Evolutionary conservation across 1,139 yeast species (phyloP), one percentile per base, ranked within the genome.

Genomic region (Zygoascus sp.): DNA sequence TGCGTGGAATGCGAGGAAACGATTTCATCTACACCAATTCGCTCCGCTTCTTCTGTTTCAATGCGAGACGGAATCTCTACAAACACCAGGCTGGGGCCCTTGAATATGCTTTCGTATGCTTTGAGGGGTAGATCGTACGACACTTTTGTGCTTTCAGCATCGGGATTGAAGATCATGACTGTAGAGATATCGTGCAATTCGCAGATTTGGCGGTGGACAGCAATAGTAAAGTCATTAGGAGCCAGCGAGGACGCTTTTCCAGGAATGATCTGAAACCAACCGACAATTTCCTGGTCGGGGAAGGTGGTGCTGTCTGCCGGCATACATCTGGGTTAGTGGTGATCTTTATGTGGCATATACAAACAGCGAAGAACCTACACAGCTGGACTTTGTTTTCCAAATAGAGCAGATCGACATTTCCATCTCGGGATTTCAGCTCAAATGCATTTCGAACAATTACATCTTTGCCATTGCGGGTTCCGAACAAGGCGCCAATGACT

Each of bases 401-500:
- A 37, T 54, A 53, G 10, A 49, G 56, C 40, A 55, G 53, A 48
- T 63, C 63, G 10, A 62, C 50, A 17, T 28, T 25, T 10, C 53
- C 54, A 11, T 49, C 51, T 3, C 43, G 47, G 8, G 47, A 32
- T 39, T 51, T 52, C 46, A 65, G 48, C 46, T 66, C 70, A 46
- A 60, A 64, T 10, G 68, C 62, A 36, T 63, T 61, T 52, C 60
- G 63, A 9, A 64, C 58, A 4, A 59, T 52, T 10, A 63, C 53
- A 15, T 59, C 61, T 22, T 58, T 58, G 21, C 58, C 64, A 1
- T 52, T 55, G 28, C 63, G 54, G 8, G 54, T 53, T 9, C 70
- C 70, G 21, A 64, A 52, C n/a, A 66, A 56, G 2, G 62, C 66
- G 2, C 70, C 69, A 20, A 61, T 50, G 19, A 63, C 68, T 59